Evolutionary conservation across 345 rosid species (phyloP), one percentile per base, ranked within the genome.

Genomic region (Eucalyptus polybractea): DNA sequence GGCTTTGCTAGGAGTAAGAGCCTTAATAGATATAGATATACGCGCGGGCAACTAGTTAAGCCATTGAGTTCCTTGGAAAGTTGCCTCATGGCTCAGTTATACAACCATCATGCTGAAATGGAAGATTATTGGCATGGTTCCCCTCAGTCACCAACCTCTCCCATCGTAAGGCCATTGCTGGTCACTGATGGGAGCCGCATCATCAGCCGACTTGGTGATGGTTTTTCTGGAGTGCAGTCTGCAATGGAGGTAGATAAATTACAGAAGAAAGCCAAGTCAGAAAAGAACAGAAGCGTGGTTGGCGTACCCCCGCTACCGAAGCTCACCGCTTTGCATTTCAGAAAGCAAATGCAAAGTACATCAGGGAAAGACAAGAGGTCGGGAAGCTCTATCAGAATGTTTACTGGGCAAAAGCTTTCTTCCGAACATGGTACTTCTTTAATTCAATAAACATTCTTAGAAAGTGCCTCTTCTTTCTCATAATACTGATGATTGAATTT

Each of bases 51-150:
- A 87, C 54, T 45, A 86, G 58, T 92, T 58, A 95, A 93, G 90
- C 97, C 98, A 24, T 89, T 92, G 56, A 95, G 65, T 91, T 95
- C 97, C 87, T 88, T 95, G 50, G 98, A 93, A 90, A 94, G 95
- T 81, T 93, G 97, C 65, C 91, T 95, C 31, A 86, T 95, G 93
- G 93, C 99, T 90, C 98, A 95, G 91, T 89, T 97, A 88, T 94
- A 93, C 86, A 90, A 92, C 69, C 93, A 93, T 88, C 93, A 91
- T 27, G 60, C 90, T 40, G 89, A 90, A 86, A 92, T 91, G 93
- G 96, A 93, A 90, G 97, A 94, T 65, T 90, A 92, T 86, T 86
- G 93, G 88, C 92, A 87, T 88, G 91, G 93, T 83, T 92, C 91
- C 58, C 89, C 89, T 89, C 94, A 94, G 81, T 93, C 96, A 29